These are phyloP conservation scores for Priceomyces castillae DNA, from an alignment of 805 yeast genomes.

Conservation along the genomic window DNA sequence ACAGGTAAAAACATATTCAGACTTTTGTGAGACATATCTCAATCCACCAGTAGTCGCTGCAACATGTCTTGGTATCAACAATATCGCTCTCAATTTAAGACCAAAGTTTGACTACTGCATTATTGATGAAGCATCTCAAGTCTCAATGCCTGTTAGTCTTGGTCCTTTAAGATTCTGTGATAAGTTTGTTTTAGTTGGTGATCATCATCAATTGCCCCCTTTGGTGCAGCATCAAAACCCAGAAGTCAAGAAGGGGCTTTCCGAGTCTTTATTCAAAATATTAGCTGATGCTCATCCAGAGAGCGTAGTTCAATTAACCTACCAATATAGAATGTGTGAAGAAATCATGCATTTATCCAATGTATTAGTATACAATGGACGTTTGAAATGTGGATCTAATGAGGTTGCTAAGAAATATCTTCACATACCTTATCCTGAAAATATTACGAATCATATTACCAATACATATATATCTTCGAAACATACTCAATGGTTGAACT, in stretches of 20 bases:
- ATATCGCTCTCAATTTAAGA: constrained; percentile 53
- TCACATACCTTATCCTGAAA: constrained; percentile 42
- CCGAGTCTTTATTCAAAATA: constrained; percentile 70
- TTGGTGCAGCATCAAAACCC: constrained; percentile 60
- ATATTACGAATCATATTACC: constrained; percentile 15
- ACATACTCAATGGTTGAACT: constrained; percentile 50
- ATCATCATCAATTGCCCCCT: constrained; percentile 92
- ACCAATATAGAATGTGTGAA: constrained; percentile 89
- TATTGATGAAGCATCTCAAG: constrained; percentile 95
- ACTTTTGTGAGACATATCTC: constrained; percentile 47
- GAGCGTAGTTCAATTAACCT: constrained; percentile 70
- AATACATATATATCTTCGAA: not conserved
- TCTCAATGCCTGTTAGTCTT: constrained; percentile 83
- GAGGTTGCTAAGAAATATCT: constrained; percentile 60
- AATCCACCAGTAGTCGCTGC: constrained; percentile 78
- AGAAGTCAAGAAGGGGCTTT: constrained; percentile 64
- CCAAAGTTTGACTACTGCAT: constrained; percentile 84
- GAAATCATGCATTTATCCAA: constrained; percentile 87
- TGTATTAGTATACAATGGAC: constrained; percentile 69
- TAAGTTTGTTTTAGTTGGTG: constrained; percentile 91
- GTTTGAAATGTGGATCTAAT: constrained; percentile 71
- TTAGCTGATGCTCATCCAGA: constrained; percentile 72
- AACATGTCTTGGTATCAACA: constrained; percentile 77
- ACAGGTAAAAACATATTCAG: constrained; percentile 39
- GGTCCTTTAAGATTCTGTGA: constrained; percentile 82